Evolutionary conservation across 768 basidiomycete species (phyloP), one percentile per base, ranked within the genome.

Genomic region (Kwoniella pini): DNA sequence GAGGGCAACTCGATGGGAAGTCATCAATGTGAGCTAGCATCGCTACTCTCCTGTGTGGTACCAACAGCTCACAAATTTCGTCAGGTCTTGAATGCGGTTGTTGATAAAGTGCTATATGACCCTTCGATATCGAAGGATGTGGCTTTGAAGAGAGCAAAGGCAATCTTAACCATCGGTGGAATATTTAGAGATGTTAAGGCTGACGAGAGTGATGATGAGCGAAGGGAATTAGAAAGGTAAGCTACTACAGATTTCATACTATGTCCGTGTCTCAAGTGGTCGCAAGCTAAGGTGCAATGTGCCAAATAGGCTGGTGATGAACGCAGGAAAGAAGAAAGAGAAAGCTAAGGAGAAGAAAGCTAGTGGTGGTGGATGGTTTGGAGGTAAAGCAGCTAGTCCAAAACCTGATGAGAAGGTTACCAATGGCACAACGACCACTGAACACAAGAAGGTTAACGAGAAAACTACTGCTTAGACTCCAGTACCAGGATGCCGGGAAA

Each of bases 1-100:
- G 96, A 87, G 93, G 59, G 96, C 95, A 13, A 95, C 94, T 2
- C 86, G 94, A 53, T 86, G 97, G 74, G 96, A 99, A 80, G 92
- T 98, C 40, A 84, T 89, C 21, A 89, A 91, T 70, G 91, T 97
- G 87, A 90, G 82, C 85, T 15, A 22, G 4, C n/a, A 26, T 17
- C 24, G 13, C 36, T 26, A 21, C n/a, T 4, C 19, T 30, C 6
- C 7, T 11, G 19, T 31, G 49, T 51, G 21, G 24, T 21, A 13
- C 21, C 10, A 54, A 3, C 17, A 30, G n/a, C 30, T 45, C 52
- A 38, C 6, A 39, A 13, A 21, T 36, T 19, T 5, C 13, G 21
- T 19, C 38, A 54, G 54, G 60, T 74, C 15, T 54, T 66, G 11
- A 60, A 69, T 5, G 71, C 87, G 82, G 90, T 90, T 26, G 85